Base-by-base conservation (phyloP, 495 filamentous ascomycete genomes). In the Chaetomium tenue region DNA sequence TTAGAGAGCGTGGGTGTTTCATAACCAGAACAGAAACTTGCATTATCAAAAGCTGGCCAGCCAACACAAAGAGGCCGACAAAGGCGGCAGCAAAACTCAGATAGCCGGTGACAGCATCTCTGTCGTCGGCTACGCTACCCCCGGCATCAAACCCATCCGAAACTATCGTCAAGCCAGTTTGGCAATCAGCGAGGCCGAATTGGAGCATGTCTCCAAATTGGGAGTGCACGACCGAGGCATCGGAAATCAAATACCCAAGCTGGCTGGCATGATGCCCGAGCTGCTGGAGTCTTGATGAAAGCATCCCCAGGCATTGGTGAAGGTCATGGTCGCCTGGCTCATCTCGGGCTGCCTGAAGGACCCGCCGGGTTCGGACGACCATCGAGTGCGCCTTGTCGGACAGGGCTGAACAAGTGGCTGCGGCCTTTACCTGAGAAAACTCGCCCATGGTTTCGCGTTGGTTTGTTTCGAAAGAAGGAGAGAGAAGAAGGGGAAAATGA, bases 191-290 rank as follows among this genome's bases (percentile, higher is more conserved):
- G 0, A 66, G 20, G 28, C 15, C 20, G 8, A 53, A 30, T 7
- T 5, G 20, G 16, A 65, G 57, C 18, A 55, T 33, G 25, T 28
- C 26, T 30, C 53, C 58, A 5, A 66, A 51, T n/a, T 55, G n/a
- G 5, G 39, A 50, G 5, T 58, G 47, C 1, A 58, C 44, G 50
- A 51, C 44, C 0, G 58, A 11, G 5, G 63, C 58, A 8, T 51
- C 63, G 23, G 42, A 20, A 20, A 68, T 7, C 2, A 63, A 58
- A 30, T 25, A 26, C 0, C 51, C 63, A 2, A 68, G 58, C 2
- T 61, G 58, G 58, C 47, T 52, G 16, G 40, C 42, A 30, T 65
- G 66, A 12, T 61, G 62, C 16, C 58, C 30, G 28, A 68, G 61
- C n/a, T 53, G 33, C 18, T 56, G 62, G 22, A 68, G 58, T 25